A percentile compares a stretch with the other conserved stretches of the same genome.
These are phyloP conservation scores for thale cress (Arabidopsis thaliana) DNA, from an alignment of 345 rosid genomes.

Conservation along the genomic window DNA sequence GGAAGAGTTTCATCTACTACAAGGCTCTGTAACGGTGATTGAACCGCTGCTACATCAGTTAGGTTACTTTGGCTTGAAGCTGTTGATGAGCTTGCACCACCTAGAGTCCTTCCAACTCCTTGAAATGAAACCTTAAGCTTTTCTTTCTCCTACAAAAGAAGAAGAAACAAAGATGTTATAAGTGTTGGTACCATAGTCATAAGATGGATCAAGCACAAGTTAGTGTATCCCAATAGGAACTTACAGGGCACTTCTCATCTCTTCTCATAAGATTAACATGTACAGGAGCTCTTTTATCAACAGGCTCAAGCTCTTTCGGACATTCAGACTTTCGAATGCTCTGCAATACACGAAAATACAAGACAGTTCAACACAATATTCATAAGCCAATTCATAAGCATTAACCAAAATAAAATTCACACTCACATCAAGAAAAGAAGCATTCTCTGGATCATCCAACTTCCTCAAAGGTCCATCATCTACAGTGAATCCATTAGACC, in stretches of 20 bases:
- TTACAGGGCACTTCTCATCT: conserved; percentile 77
- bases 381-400: neutral
- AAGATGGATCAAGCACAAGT: conserved; percentile 1
- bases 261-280: conserved; percentile 86
- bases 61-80: conserved; percentile 41
- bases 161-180: neutral
- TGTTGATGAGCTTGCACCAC: conserved; percentile 59
- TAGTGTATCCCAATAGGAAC: conserved; percentile 23
- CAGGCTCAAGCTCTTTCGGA: conserved; percentile 96
- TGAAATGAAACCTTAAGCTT: conserved; percentile 73
- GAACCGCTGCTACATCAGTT: conserved; percentile 39
- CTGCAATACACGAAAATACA: conserved; percentile 42
- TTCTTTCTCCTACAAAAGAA: conserved; percentile 72
- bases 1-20: conserved; percentile 70
- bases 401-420: neutral
- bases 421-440: conserved; percentile 84
- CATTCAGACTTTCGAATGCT: conserved; percentile 96
- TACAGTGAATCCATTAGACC: conserved; percentile 92
- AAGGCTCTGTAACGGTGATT: conserved; percentile 47
- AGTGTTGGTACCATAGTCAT: neutral
- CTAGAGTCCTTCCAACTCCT: conserved; percentile 93
- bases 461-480: conserved; percentile 89
- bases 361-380: neutral
- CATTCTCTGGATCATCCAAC: conserved; percentile 93
- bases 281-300: conserved; percentile 74